A percentile compares a stretch with the other conserved stretches of the same genome.
Evolutionary conservation across 2,329 filamentous ascomycete genomes (phyloP).

Genomic region (Sporothrix euskadiensis): DNA sequence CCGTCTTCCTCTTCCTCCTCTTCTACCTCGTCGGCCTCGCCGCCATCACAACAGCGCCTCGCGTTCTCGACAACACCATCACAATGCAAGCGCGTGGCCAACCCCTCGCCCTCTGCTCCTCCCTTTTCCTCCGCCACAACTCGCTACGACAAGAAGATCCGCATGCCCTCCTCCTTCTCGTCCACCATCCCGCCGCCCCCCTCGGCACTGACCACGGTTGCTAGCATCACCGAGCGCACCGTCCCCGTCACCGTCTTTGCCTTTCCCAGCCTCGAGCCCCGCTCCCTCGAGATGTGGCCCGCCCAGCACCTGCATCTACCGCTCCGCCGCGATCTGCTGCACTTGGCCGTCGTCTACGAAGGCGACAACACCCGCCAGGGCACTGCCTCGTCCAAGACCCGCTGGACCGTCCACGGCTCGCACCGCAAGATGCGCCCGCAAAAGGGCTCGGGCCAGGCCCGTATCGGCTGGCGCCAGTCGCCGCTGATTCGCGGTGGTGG

Average conservation of each 20-base stretch:
- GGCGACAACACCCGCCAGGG: constrained; percentile 85
- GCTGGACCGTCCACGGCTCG: constrained; percentile 80
- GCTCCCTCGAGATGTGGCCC: constrained; percentile 74
- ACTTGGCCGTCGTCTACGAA: constrained; percentile 89
- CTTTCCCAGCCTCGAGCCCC: constrained; percentile 87
- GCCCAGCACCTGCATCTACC: constrained; percentile 83
- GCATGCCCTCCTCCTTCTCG: constrained; percentile 2
- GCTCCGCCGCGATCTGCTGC: constrained; percentile 85
- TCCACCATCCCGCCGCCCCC: background rate
- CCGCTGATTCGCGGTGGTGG: constrained; percentile 83
- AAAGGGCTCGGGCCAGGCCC: constrained; percentile 81
- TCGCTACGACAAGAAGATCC: background rate
- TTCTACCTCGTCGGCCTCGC: background rate
- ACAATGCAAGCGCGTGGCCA: background rate
- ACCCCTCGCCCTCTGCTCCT: background rate
- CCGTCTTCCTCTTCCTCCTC: background rate
- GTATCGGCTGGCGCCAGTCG: constrained; percentile 76
- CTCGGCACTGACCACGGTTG: constrained; percentile 2
- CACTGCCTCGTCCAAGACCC: constrained; percentile 78
- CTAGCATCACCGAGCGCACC: constrained; percentile 59
- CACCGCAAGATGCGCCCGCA: constrained; percentile 79
- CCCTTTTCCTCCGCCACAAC: background rate
- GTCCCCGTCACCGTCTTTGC: constrained; percentile 84
- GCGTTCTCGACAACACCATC: constrained; percentile 14
- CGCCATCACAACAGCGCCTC: constrained; percentile 4